These are phyloP conservation scores for Fusarium pininemorale DNA, from an alignment of 2,329 filamentous ascomycete species.

Conservation along the genomic window DNA sequence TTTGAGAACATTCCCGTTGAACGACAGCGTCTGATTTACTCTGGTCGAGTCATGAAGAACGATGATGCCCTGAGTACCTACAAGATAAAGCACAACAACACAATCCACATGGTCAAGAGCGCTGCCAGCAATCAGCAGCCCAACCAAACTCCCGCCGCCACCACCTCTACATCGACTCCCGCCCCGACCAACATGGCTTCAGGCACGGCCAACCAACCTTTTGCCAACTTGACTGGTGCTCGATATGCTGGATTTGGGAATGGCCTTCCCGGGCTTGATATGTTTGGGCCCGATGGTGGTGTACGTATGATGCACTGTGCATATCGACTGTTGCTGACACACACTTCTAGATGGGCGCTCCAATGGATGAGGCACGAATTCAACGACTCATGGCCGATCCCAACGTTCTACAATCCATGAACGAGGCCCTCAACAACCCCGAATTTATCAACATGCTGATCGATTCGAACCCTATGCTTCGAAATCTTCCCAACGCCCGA, in stretches of 20 bases:
- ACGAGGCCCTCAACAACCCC: conserved; percentile 96
- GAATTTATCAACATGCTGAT: conserved; percentile 95
- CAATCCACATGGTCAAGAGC: conserved; percentile 95
- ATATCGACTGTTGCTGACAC: conserved; percentile 10
- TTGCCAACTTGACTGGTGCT: conserved; percentile 90
- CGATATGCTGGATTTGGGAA: conserved; percentile 88
- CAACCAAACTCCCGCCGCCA: conserved; percentile 42
- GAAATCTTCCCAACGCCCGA: conserved; percentile 77
- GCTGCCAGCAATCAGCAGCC: conserved; percentile 80
- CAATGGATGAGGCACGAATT: conserved; percentile 81
- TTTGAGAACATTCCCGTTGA: conserved; percentile 88
- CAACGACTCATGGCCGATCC: conserved; percentile 89
- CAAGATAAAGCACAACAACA: conserved; percentile 97
- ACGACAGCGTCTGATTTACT: conserved; percentile 95
- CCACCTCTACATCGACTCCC: conserved; percentile 54
- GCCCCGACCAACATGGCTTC: conserved; percentile 81
- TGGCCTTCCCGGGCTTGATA: conserved; percentile 83
- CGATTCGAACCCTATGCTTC: conserved; percentile 84
- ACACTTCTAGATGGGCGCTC: conserved; percentile 81
- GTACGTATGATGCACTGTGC: conserved; percentile 63
- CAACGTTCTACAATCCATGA: conserved; percentile 85
- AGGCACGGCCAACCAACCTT: conserved; percentile 85
- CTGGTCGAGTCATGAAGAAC: conserved; percentile 95
- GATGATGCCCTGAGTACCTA: conserved; percentile 83
- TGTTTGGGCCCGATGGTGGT: conserved; percentile 94